phyloP scores from a whole-genome alignment of 2,329 filamentous ascomycete genomes.

The Lecanicillium sp. region DNA sequence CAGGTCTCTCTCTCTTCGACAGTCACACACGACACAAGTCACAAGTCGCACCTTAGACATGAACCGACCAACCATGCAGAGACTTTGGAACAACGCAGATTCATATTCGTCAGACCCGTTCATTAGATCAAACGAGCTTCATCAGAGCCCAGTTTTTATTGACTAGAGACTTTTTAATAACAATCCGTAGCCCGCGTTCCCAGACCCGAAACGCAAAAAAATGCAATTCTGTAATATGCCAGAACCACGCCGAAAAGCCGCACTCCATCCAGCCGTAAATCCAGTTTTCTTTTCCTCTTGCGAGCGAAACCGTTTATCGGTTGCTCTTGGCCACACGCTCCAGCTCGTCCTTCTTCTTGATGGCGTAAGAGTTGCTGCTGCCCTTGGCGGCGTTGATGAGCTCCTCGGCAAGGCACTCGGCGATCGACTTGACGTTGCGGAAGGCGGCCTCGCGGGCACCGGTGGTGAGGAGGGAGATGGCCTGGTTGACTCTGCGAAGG shows the following conservation, averaged over 20 bases:
- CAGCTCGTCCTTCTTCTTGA: constrained; percentile 99
- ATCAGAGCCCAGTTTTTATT: constrained; percentile 38
- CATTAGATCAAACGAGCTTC: constrained; percentile 11
- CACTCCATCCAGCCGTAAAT: constrained; percentile 32
- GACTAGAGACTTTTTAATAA: constrained; percentile 35
- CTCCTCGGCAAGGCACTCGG: constrained; percentile 99
- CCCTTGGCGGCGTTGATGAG: constrained; percentile 99
- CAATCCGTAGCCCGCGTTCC: constrained; percentile 40
- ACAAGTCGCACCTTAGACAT: no score
- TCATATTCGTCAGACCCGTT: no score
- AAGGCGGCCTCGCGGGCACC: constrained; percentile 98
- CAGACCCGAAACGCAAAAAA: constrained; percentile 40
- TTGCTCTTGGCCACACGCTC: constrained; percentile 99
- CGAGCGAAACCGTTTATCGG: constrained; percentile 74
- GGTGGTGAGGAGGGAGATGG: constrained; percentile 97
- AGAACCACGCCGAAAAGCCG: constrained; percentile 39
- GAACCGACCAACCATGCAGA: no score
- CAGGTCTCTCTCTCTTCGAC: no score
- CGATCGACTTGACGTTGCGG: constrained; percentile 99
- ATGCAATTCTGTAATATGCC: constrained; percentile 42
- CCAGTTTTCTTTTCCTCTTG: no score
- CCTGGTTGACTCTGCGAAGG: constrained; percentile 99
- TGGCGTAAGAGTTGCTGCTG: constrained; percentile 99
- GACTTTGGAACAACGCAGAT: no score
- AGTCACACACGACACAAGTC: no score